Evolutionary conservation across 208 protist species (phyloP).

Genomic region (Crithidia brevicula): DNA sequence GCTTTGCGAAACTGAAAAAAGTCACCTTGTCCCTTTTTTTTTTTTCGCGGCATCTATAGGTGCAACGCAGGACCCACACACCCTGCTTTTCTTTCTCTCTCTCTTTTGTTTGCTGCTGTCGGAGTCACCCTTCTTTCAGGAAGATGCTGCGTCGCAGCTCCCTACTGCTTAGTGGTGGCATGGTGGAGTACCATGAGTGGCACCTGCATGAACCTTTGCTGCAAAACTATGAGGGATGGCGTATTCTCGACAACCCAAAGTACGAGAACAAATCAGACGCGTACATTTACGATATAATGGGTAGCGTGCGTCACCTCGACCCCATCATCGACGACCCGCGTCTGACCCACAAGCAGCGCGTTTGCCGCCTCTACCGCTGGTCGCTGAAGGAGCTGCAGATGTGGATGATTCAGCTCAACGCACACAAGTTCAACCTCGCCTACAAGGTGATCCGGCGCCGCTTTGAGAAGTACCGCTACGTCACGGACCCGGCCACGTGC

Average conservation of each 20-base stretch:
- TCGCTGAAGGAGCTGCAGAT: constrained; percentile 89
- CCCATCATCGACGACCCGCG: constrained; percentile 93
- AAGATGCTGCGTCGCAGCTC: constrained; percentile 82
- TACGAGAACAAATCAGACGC: constrained; percentile 82
- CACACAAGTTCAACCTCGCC: constrained; percentile 90
- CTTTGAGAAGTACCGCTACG: constrained; percentile 91
- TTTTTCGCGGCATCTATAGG: too few species aligned
- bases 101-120: background rate
- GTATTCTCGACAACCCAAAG: constrained; percentile 91
- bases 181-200: constrained; percentile 94
- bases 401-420: constrained; percentile 87
- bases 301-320: constrained; percentile 87
- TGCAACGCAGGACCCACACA: background rate
- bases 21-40: too few species aligned
- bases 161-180: constrained; percentile 72
- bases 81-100: constrained; percentile 8
- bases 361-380: constrained; percentile 91
- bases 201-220: constrained; percentile 90
- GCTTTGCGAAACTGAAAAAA: background rate
- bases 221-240: constrained; percentile 93
- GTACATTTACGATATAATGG: constrained; percentile 83
- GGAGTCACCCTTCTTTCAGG: background rate
- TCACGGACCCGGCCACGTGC: constrained; percentile 88
- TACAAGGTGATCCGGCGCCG: constrained; percentile 89
- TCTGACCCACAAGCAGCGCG: constrained; percentile 92